phyloP scores from a whole-genome alignment of 352 stramenopile species.

The Phytophthora ohioensis region DNA sequence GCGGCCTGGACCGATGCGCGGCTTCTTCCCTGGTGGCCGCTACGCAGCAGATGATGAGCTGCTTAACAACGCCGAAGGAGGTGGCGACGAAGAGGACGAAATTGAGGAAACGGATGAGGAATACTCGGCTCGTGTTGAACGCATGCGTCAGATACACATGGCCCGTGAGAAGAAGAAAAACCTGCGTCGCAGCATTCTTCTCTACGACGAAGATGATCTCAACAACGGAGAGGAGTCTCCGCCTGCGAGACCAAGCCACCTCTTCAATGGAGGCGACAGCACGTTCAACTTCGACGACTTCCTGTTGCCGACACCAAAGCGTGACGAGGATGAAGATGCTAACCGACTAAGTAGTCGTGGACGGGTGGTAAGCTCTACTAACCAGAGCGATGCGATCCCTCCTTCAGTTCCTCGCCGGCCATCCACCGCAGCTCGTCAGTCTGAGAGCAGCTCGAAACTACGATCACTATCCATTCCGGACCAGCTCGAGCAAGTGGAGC shows the following conservation, averaged over 20 bases:
- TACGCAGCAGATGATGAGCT: slow-evolving; percentile 53
- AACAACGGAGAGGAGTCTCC: slow-evolving; percentile 45
- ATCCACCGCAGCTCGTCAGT: slow-evolving; percentile 35
- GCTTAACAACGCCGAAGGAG: slow-evolving; percentile 27
- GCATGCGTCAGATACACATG: slow-evolving; percentile 73
- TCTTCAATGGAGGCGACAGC: slow-evolving; percentile 39
- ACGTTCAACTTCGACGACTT: slow-evolving; percentile 62
- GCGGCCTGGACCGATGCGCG: slow-evolving; percentile 37
- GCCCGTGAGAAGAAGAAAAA: slow-evolving; percentile 72
- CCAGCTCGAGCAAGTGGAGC: slow-evolving; percentile 61
- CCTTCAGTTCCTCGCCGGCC: slow-evolving; percentile 33
- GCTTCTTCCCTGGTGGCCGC: slow-evolving; percentile 46
- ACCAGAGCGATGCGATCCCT: slow-evolving; percentile 41
- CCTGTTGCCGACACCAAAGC: slow-evolving; percentile 44
- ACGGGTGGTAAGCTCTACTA: slow-evolving; percentile 36
- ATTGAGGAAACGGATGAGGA: slow-evolving; percentile 52
- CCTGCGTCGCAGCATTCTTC: slow-evolving; percentile 43
- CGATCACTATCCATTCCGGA: slow-evolving; percentile 63
- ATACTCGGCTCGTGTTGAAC: slow-evolving; percentile 65
- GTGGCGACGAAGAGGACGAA: slow-evolving; percentile 48
- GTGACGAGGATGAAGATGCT: slow-evolving; percentile 20
- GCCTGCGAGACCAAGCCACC: slow-evolving; percentile 29
- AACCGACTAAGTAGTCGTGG: slow-evolving; percentile 20
- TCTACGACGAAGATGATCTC: slow-evolving; percentile 56
- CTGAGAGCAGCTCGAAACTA: slow-evolving; percentile 40